Evolutionary conservation across 768 basidiomycete species (phyloP), one percentile per base, ranked within the genome.

Genomic region (Naematelia encephala): DNA sequence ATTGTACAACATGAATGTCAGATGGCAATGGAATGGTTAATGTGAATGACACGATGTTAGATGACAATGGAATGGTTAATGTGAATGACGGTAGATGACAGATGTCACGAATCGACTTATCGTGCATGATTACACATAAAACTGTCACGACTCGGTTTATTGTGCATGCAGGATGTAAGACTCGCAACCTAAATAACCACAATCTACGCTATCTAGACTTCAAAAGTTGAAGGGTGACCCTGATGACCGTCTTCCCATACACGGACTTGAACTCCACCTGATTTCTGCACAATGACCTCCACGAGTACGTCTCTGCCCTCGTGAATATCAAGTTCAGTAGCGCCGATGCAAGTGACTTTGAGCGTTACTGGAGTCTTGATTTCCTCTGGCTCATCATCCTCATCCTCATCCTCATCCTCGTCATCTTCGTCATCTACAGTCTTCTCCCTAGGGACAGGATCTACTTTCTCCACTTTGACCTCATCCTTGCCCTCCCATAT

Each of bases 401-500:
- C 66, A 23, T 58, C 57, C 12, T 61, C 73, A 25, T 75, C 75
- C 50, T 77, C 71, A 28, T 74, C 71, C 45, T 75, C 74, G 16
- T 66, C 63, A 19, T 63, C 64, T 8, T 68, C 67, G 4, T 69
- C 68, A 23, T 70, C 66, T 10, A 67, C 71, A 25, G 66, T 52
- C 26, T 27, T 30, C 55, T 56, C 55, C 14, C 26, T 30, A 16
- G 43, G 21, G 10, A 13, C 67, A 19, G 63, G 61, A 23, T 63
- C 67, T 27, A 66, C 58, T 52, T 72, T 69, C 51, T 67, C 70
- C n/a, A 79, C 75, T 59, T 76, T 75, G 64, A 79, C 73, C 49
- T 74, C 74, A 47, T 76, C 73, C 55, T 77, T 74, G 45, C 76
- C 78, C 64, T 80, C 78, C 77, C 78, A 79, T 19, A 79, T 30